A percentile compares a stretch with the other conserved stretches of the same genome.
Conservation (phyloP, 148 eudicot genomes). For the Polygonum maritimum region DNA sequence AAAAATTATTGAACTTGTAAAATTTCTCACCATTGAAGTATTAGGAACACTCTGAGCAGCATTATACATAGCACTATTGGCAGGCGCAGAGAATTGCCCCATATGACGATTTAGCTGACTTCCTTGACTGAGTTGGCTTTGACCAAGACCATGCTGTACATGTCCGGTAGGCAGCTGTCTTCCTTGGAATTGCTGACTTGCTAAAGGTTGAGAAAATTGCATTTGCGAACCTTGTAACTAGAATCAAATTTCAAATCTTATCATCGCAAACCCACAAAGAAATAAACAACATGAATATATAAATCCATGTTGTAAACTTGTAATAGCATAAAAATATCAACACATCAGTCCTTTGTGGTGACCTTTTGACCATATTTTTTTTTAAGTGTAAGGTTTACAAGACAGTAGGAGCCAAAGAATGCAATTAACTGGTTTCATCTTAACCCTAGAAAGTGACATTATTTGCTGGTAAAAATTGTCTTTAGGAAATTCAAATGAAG, state of each 20-base stretch:
- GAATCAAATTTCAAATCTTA: constrained; percentile 4
- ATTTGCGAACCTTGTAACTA: constrained; percentile 81
- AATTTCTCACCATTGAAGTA: constrained; percentile 62
- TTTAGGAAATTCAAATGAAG: not conserved
- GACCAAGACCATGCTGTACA: constrained; percentile 73
- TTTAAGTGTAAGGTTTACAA: not conserved
- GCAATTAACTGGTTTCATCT: not conserved
- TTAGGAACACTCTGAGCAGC: constrained; percentile 86
- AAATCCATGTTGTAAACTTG: not conserved
- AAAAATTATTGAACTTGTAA: not conserved
- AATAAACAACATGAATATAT: not conserved
- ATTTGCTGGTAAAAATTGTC: not conserved
- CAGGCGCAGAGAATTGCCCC: constrained; percentile 76
- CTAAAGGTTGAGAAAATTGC: constrained; percentile 81
- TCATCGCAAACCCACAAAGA: not conserved
- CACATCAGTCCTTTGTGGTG: not conserved
- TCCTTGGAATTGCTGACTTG: constrained; percentile 69
- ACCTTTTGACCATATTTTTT: not conserved
- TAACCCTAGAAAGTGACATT: not conserved
- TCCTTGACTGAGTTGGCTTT: constrained; percentile 83
- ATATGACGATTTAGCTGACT: constrained; percentile 92
- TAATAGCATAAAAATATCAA: not conserved
- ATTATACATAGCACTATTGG: constrained; percentile 89
- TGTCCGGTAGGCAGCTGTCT: constrained; percentile 77
- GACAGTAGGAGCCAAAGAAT: not conserved